These are phyloP conservation scores for Auriscalpium orientale DNA, from an alignment of 768 basidiomycete genomes.

Conservation along the genomic window DNA sequence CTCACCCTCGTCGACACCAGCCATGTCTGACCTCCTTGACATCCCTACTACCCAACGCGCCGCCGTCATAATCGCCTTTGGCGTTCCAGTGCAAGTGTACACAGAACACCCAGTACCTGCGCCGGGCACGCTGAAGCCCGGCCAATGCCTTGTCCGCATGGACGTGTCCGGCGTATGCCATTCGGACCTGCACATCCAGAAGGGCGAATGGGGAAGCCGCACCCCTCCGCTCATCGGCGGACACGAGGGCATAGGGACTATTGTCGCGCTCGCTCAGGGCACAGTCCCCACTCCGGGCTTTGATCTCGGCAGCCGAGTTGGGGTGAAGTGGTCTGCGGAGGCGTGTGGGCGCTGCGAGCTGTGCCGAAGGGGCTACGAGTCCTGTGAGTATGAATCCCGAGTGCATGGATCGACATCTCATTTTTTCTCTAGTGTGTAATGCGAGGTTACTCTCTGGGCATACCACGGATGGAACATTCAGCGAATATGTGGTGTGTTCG, in stretches of 20 bases:
- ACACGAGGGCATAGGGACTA: conserved; percentile 1
- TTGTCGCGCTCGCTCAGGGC: not conserved
- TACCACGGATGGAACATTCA: conserved; percentile 38
- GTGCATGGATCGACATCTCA: not conserved
- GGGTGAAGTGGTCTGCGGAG: conserved; percentile 37
- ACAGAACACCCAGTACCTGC: not conserved
- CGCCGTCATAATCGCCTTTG: not conserved
- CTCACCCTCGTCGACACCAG: no score
- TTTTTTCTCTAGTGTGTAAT: not conserved
- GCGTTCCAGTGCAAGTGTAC: not conserved
- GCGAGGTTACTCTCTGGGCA: conserved; percentile 23
- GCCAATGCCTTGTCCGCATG: conserved; percentile 1
- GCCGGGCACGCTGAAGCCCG: not conserved
- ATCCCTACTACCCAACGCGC: not conserved
- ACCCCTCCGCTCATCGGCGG: not conserved
- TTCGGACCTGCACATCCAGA: not conserved
- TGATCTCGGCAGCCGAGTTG: conserved; percentile 21
- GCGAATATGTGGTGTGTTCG: conserved; percentile 23
- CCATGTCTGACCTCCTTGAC: no score
- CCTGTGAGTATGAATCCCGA: conserved; percentile 14
- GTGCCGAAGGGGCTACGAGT: conserved; percentile 32
- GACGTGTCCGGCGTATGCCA: conserved; percentile 1
- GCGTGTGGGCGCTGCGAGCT: conserved; percentile 33
- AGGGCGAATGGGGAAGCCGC: not conserved
- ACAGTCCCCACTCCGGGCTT: not conserved